These are phyloP conservation scores for Fusarium sp. DNA, from an alignment of 2,329 filamentous ascomycete species.

Conservation along the genomic window DNA sequence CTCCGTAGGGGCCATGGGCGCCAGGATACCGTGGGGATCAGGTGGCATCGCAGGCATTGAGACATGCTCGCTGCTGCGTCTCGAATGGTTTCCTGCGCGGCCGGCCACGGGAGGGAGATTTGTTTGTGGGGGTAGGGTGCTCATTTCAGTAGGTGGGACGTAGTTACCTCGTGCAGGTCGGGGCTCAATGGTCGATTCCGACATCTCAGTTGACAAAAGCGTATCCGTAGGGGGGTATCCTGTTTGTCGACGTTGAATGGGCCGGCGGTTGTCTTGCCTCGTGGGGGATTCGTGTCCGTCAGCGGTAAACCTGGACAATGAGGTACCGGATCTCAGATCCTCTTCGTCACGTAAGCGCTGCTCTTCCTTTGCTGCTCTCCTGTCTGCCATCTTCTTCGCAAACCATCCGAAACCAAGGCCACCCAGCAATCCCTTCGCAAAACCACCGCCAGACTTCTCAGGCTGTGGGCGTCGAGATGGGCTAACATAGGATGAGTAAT, in stretches of 20 bases:
- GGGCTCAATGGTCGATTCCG: conserved; percentile 51
- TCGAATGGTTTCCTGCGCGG: conserved; percentile 52
- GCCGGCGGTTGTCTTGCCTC: conserved; percentile 50
- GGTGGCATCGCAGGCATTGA: conserved; percentile 67
- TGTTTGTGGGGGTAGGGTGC: conserved; percentile 34
- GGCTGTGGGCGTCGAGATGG: conserved; percentile 68
- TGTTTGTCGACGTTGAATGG: conserved; percentile 46
- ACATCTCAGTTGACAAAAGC: conserved; percentile 48
- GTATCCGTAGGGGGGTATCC: conserved; percentile 43
- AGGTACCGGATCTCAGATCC: conserved; percentile 68
- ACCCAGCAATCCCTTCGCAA: conserved; percentile 68
- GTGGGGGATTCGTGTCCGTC: conserved; percentile 69
- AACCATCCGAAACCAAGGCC: conserved; percentile 76
- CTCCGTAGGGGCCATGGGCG: conserved; percentile 42
- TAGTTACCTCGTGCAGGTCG: conserved; percentile 45
- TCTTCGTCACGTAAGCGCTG: conserved; percentile 62
- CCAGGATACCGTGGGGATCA: conserved; percentile 60
- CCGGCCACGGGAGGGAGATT: conserved; percentile 35
- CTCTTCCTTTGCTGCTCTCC: conserved; percentile 60
- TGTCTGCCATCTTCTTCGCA: conserved; percentile 71
- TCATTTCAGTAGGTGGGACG: conserved; percentile 38
- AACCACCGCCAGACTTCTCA: conserved; percentile 58
- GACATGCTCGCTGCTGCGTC: conserved; percentile 52
- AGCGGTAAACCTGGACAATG: conserved; percentile 74
- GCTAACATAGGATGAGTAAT: conserved; percentile 70